These are phyloP conservation scores for Cercophora samala DNA, from an alignment of 495 filamentous ascomycete genomes.

Conservation along the genomic window DNA sequence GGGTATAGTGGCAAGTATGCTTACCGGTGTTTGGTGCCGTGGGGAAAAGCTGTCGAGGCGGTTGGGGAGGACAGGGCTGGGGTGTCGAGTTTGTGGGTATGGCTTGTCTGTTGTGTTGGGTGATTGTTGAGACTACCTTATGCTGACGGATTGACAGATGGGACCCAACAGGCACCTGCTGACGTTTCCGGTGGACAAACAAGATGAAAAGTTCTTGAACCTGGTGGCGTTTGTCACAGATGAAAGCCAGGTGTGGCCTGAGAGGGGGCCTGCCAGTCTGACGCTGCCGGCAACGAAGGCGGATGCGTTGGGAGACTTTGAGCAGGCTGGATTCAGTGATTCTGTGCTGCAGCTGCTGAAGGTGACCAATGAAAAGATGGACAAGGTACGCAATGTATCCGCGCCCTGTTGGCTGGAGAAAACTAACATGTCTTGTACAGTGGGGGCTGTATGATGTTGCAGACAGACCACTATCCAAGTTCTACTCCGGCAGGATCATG, in stretches of 20 bases:
- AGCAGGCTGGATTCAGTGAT: conserved; percentile 45
- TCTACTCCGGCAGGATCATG: conserved; percentile 51
- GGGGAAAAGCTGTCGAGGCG: conserved; percentile 47
- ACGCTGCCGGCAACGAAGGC: conserved; percentile 38
- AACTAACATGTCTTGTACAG: conserved; percentile 40
- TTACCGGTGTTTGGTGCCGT: conserved; percentile 54
- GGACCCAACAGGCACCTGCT: conserved; percentile 58
- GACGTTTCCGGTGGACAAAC: conserved; percentile 60
- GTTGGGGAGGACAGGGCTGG: conserved; percentile 58
- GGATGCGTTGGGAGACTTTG: conserved; percentile 55
- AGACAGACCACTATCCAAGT: conserved; percentile 56
- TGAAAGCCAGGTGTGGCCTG: conserved; percentile 29
- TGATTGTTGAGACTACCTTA: too few species aligned
- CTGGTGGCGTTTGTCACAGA: conserved; percentile 22
- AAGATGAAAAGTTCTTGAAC: conserved; percentile 57
- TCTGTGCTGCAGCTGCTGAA: conserved; percentile 35
- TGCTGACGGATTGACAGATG: conserved; percentile 47
- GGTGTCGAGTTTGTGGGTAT: conserved; percentile 51
- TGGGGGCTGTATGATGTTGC: conserved; percentile 62
- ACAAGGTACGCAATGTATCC: conserved; percentile 13
- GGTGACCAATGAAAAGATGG: conserved; percentile 27
- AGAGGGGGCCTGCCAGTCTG: not conserved
- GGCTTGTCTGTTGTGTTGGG: conserved; percentile 33
- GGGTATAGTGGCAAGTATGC: conserved; percentile 52
- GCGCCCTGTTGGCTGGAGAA: not conserved